Base-by-base conservation (phyloP, 805 yeast genomes). In the Spathaspora sp. region DNA sequence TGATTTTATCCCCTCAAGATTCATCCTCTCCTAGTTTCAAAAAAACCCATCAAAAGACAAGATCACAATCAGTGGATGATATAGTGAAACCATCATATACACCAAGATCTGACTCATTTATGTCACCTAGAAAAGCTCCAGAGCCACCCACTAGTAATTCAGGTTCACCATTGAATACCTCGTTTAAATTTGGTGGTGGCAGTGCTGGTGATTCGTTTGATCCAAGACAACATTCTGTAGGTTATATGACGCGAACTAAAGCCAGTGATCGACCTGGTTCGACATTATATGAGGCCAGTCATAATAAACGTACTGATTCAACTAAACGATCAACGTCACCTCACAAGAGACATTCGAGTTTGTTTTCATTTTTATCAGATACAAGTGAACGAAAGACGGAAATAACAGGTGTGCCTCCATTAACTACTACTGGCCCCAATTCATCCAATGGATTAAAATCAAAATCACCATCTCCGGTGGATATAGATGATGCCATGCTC, bases 71-170 rank as follows among this genome's bases (percentile, higher is more conserved):
- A 0, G 52, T 78, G 66, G 85, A 80, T 52, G 76, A 79, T 50
- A 50, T 74, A 9, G 38, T 55, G n/a, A n/a, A 49, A 17, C 46
- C 35, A 40, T 2, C 5, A 23, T 23, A 38, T 42, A 14, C 40
- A 3, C 40, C 40, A 7, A 35, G 40, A 16, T 4, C 40, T n/a
- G 47, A 42, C 26, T 31, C 48, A n/a, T 40, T 85, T 61, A 66
- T 76, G 17, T 85, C 90, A 0, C 40, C 89, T n/a, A 75, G 90
- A 66, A 83, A 74, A 59, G 88, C 90, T 0, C 92, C 92, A 1
- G 78, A 77, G 49, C 90, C 90, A 0, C 91, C 91, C 2, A 59
- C 75, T 1, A 68, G 67, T 29, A 65, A 66, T 35, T 4, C 16
- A 3, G 14, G 9, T 16, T 35, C 40, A 42, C 69, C 73, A 2